phyloP scores from a whole-genome alignment of 1,139 yeast genomes.

The Yamadazyma oceani region DNA sequence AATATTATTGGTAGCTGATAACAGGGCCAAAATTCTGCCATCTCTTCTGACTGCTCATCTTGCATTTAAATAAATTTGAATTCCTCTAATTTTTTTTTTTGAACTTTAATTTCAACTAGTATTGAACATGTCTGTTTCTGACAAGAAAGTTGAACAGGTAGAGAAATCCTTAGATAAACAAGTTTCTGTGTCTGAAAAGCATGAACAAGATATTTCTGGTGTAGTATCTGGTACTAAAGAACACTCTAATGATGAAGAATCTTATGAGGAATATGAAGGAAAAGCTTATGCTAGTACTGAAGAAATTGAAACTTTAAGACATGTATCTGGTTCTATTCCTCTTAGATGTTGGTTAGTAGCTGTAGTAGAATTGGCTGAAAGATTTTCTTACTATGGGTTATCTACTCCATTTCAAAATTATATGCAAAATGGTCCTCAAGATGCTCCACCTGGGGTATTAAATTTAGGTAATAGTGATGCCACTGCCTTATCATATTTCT shows the following conservation, averaged over 20 bases:
- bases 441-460: conserved; percentile 59
- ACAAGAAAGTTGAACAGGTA: conserved; percentile 1
- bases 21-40: background rate
- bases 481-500: conserved; percentile 71
- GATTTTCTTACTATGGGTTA: conserved; percentile 83
- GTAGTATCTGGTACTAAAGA: conserved; percentile 4
- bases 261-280: conserved; percentile 19
- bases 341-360: conserved; percentile 69
- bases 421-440: conserved; percentile 55
- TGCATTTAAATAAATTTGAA: conserved; percentile 2
- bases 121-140: conserved; percentile 1
- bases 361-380: conserved; percentile 75
- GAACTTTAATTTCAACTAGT: background rate
- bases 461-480: conserved; percentile 65
- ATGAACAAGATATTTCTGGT: conserved; percentile 3
- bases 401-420: conserved; percentile 77
- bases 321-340: conserved; percentile 42
- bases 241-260: conserved; percentile 12
- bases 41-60: too few relatives aligned
- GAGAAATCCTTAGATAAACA: background rate
- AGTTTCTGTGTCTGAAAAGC: conserved; percentile 2
- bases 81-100: background rate
- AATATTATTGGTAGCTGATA: conserved; percentile 2
- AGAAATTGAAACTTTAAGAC: conserved; percentile 42
- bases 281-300: conserved; percentile 35